Conservation (phyloP, 805 yeast genomes). For the Kodamaea leandrae region DNA sequence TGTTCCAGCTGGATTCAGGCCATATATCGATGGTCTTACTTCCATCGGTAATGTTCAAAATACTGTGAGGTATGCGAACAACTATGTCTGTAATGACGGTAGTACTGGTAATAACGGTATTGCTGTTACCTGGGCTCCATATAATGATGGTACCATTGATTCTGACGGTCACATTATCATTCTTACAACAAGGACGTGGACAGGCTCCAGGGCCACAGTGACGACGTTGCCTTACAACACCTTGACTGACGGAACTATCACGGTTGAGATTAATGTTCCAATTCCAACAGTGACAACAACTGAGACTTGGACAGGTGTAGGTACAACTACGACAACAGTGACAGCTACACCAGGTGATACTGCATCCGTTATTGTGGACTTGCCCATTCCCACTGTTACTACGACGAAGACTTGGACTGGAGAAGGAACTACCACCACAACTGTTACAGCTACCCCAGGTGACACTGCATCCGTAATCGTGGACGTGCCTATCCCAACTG, state of each 20-base stretch:
- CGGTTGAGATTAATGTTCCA: neutral
- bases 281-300: neutral
- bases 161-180: conserved; percentile 2
- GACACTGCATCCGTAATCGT: neutral
- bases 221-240: too few relatives aligned
- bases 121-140: conserved; percentile 5
- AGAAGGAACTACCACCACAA: neutral
- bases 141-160: conserved; percentile 4
- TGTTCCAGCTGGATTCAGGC: conserved; percentile 28
- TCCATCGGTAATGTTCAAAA: neutral
- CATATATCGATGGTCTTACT: conserved; percentile 12
- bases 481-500: neutral
- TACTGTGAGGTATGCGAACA: conserved; percentile 7
- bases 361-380: neutral
- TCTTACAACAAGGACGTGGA: neutral
- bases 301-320: neutral
- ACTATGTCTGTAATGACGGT: conserved; percentile 14
- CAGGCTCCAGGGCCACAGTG: neutral
- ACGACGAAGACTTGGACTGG: neutral
- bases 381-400: neutral
- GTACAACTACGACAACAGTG: neutral
- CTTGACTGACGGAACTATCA: neutral
- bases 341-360: neutral
- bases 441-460: neutral
- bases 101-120: neutral